Percentiles rank a stretch among this genome's conserved stretches.
Conservation (phyloP, 2,329 filamentous ascomycete species). For the Magnaporthiopsis rhizophila region DNA sequence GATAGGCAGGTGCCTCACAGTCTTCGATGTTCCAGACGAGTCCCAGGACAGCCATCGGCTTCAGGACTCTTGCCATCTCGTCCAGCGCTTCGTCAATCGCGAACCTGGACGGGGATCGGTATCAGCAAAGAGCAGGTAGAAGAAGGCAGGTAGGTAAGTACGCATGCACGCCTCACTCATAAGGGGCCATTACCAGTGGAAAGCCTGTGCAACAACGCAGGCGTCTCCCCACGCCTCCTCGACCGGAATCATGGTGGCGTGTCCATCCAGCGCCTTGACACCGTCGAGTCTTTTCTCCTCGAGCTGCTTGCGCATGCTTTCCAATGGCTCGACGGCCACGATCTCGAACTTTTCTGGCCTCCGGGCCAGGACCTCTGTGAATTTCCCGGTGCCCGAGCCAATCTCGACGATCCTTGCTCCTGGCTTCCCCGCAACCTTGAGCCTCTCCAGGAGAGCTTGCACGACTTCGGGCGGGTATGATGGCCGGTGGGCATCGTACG, state of each 20-base stretch:
- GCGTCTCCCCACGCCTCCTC: constrained; percentile 54
- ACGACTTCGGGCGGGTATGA: constrained; percentile 55
- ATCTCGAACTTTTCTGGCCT: constrained; percentile 48
- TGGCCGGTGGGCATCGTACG: constrained; percentile 62
- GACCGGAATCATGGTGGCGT: constrained; percentile 49
- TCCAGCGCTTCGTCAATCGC: constrained; percentile 51
- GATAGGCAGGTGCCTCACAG: constrained; percentile 35
- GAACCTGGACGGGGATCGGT: constrained; percentile 43
- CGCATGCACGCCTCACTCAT: not conserved
- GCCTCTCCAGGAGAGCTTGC: constrained; percentile 44
- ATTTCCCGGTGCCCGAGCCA: constrained; percentile 26
- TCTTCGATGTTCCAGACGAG: constrained; percentile 70
- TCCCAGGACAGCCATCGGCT: constrained; percentile 51
- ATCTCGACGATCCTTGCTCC: constrained; percentile 31
- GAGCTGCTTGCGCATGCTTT: constrained; percentile 56
- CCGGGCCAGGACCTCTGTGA: constrained; percentile 37
- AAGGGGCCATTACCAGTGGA: constrained; percentile 37
- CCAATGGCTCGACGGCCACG: constrained; percentile 52
- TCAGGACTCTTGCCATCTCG: constrained; percentile 59
- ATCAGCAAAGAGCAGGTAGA: not conserved
- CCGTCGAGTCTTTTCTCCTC: constrained; percentile 46
- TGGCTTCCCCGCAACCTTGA: constrained; percentile 39
- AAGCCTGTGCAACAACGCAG: constrained; percentile 57
- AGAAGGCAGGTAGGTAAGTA: not conserved
- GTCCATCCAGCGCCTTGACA: constrained; percentile 49